A percentile compares a stretch with the other conserved stretches of the same genome.
Conservation (phyloP, 2,329 filamentous ascomycete genomes). For the Pseudocercospora pini-densiflorae region DNA sequence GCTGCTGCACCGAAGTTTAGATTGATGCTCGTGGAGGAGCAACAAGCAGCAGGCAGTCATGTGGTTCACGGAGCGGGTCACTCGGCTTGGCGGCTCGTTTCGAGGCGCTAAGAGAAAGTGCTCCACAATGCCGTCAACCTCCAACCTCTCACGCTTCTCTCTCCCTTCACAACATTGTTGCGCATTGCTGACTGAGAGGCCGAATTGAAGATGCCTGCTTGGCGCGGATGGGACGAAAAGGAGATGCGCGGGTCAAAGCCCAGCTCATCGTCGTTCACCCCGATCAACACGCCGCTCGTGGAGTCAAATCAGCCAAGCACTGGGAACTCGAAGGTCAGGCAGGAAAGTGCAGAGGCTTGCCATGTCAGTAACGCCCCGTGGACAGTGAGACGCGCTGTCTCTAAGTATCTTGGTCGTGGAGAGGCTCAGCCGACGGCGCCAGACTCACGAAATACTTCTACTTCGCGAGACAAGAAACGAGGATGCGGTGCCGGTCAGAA, state of each 20-base stretch:
- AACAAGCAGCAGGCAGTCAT: not conserved
- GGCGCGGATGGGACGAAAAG: slow-evolving; percentile 11
- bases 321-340: not conserved
- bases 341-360: not conserved
- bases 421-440: not conserved
- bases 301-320: not conserved
- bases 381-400: slow-evolving; percentile 15
- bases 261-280: slow-evolving; percentile 24
- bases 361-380: not conserved
- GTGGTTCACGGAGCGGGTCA: not conserved
- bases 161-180: not conserved
- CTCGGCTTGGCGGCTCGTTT: not conserved
- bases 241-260: not conserved
- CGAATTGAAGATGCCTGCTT: not conserved
- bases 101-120: not conserved
- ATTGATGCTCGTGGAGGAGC: not conserved
- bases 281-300: slow-evolving; percentile 25
- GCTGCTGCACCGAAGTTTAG: not conserved
- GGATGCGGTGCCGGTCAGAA: not conserved
- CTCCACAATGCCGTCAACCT: not conserved
- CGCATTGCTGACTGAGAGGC: not conserved
- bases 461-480: slow-evolving; percentile 7
- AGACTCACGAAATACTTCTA: not conserved
- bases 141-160: not conserved
- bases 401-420: slow-evolving; percentile 23